These are phyloP conservation scores for Acanthamoeba polyphaga DNA, from an alignment of 208 protist species.

Conservation along the genomic window DNA sequence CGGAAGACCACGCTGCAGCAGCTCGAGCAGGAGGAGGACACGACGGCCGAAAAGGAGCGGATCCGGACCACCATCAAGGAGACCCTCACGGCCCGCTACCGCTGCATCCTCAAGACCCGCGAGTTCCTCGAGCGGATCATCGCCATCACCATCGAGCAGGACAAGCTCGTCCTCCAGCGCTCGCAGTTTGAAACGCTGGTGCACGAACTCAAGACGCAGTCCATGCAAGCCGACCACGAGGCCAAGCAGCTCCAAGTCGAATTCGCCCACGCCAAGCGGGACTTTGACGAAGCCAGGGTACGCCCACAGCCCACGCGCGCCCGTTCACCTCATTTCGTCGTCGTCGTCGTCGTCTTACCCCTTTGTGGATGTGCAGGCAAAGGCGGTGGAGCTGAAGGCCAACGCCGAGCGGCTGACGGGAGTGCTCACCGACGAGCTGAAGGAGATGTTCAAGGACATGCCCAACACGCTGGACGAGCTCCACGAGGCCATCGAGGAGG, in stretches of 20 bases:
- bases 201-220: slow-evolving; percentile 63
- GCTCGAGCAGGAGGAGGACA: slow-evolving; percentile 67
- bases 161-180: slow-evolving; percentile 62
- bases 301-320: background rate
- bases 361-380: background rate
- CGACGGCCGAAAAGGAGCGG: background rate
- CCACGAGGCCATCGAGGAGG: slow-evolving; percentile 47
- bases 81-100: slow-evolving; percentile 7
- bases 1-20: slow-evolving; percentile 68
- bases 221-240: slow-evolving; percentile 59
- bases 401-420: slow-evolving; percentile 1
- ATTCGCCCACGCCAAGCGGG: background rate
- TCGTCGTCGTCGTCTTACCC: background rate
- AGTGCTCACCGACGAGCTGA: slow-evolving; percentile 5
- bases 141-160: slow-evolving; percentile 24
- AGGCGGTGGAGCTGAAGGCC: background rate
- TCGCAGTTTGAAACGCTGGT: slow-evolving; percentile 18
- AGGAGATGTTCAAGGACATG: background rate
- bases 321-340: background rate
- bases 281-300: slow-evolving; percentile 7
- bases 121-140: slow-evolving; percentile 52
- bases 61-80: slow-evolving; percentile 68
- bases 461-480: slow-evolving; percentile 76
- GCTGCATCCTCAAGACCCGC: slow-evolving; percentile 43
- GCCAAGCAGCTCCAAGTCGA: background rate